Evolutionary conservation across 345 rosid species (phyloP).

Genomic region (Hibiscus syriacus): DNA sequence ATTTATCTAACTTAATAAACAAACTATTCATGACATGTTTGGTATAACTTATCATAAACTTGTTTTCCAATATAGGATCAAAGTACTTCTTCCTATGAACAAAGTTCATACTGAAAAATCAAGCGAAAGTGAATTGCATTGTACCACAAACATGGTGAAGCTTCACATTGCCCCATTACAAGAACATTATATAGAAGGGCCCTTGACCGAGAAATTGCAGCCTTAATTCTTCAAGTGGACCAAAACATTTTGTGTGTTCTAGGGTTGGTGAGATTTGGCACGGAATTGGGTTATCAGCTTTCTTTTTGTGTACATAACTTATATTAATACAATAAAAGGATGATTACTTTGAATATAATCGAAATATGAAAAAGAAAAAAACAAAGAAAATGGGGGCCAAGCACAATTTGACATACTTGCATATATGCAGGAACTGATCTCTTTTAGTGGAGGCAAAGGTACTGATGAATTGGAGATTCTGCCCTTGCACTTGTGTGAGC

Average conservation of each 20-base stretch:
- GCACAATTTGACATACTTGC: background rate
- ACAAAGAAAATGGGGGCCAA: background rate
- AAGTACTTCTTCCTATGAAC: too few relatives aligned
- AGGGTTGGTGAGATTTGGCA: background rate
- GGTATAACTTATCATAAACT: too few relatives aligned
- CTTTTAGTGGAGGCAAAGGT: background rate
- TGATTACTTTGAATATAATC: too few relatives aligned
- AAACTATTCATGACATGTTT: too few relatives aligned
- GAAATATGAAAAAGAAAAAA: too few relatives aligned
- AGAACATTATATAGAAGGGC: background rate
- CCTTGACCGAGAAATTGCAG: background rate
- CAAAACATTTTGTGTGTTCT: background rate
- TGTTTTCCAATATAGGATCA: too few relatives aligned
- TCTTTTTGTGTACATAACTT: background rate
- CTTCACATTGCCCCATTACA: background rate
- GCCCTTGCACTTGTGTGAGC: slow-evolving; percentile 21
- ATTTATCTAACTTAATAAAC: too few relatives aligned
- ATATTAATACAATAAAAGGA: too few relatives aligned
- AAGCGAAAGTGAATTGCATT: too few relatives aligned
- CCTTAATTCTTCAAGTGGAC: background rate
- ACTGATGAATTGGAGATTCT: slow-evolving; percentile 18
- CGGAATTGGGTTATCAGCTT: background rate
- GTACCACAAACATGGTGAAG: background rate
- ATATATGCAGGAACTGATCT: background rate
- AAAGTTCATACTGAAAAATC: too few relatives aligned